These are phyloP conservation scores for Lipomyces lipofer DNA, from an alignment of 805 yeast species.

Conservation along the genomic window DNA sequence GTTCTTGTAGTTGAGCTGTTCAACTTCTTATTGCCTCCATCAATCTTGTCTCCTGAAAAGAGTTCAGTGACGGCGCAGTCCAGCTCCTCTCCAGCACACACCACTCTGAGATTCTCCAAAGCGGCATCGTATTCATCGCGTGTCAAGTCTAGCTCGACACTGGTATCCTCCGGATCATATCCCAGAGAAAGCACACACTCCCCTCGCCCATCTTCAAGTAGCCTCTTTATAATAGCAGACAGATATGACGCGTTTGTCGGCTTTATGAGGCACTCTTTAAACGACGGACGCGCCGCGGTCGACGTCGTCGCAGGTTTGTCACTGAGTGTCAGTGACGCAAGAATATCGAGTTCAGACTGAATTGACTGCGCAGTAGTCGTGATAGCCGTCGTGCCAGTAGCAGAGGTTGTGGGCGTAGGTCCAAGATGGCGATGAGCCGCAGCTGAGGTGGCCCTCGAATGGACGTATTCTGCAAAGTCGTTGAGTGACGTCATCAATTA, in stretches of 20 bases:
- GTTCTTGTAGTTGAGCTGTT: neutral
- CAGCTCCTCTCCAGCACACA: conserved; percentile 12
- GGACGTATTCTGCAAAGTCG: conserved; percentile 30
- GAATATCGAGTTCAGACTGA: conserved; percentile 23
- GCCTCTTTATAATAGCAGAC: neutral
- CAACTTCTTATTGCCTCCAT: neutral
- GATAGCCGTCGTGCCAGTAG: neutral
- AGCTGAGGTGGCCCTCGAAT: conserved; percentile 6
- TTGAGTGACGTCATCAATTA: conserved; percentile 19
- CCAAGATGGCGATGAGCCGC: neutral
- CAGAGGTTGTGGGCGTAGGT: neutral
- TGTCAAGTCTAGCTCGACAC: conserved; percentile 5
- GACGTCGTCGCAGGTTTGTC: conserved; percentile 1
- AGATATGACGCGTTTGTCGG: conserved; percentile 3
- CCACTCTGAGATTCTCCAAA: conserved; percentile 2
- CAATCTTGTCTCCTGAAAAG: conserved; percentile 1
- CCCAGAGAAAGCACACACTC: conserved; percentile 21
- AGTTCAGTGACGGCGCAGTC: conserved; percentile 21
- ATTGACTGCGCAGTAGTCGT: conserved; percentile 1
- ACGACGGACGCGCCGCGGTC: conserved; percentile 5
- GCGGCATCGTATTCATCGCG: conserved; percentile 18
- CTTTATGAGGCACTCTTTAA: conserved; percentile 15
- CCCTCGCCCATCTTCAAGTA: conserved; percentile 23
- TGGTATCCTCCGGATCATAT: conserved; percentile 18
- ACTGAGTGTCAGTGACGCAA: conserved; percentile 18